Evolutionary conservation across 352 stramenopile genomes (phyloP), one percentile per base, ranked within the genome.

Genomic region (Phytopythium montanum): DNA sequence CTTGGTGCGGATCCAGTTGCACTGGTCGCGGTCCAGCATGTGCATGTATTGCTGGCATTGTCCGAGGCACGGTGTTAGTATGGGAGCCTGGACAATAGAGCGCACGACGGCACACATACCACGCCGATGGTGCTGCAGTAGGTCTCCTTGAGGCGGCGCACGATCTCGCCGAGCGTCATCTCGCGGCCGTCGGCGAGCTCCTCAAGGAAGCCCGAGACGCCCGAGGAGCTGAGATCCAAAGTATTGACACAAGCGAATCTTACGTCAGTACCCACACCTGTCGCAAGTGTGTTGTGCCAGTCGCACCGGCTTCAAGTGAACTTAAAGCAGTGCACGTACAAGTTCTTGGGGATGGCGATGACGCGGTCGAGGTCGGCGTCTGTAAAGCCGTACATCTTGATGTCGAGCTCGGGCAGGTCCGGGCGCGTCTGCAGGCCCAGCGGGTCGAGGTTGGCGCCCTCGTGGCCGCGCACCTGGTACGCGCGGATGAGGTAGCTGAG

Each of bases 111-210:
- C 29, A 54, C 6, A 76, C 77, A 46, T 66, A 90, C 96, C 59
- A 99, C 94, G 57, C 93, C 97, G 50, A 99, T 87, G 21, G 88
- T 97, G 52, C 85, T 92, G 79, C 96, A 99, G 73, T 99, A 99
- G 10, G 96, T 99, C 66, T 98, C 90, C 65, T 96, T 84, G 6
- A 99, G 84, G 42, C 94, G 76, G 29, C 97, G 70, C 2, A 99
- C 64, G 62, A 99, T 96, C 66, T 98, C 82, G 21, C 95, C 81
- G n/a, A 99, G 77, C 29, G 97, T 99, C 59, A 98, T 88, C 50
- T 79, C 76, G 59, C 71, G 78, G 56, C 73, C 75, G 45, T 94
- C 75, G 16, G 76, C 64, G 25, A 94, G 66, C 42, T 95, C 85
- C 62, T 93, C 85, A 21, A 98, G 60, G 54, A 97, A 96, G 39